A percentile compares a stretch with the other conserved stretches of the same genome.
Evolutionary conservation across 768 basidiomycete genomes (phyloP).

Genomic region (Russula foetens): DNA sequence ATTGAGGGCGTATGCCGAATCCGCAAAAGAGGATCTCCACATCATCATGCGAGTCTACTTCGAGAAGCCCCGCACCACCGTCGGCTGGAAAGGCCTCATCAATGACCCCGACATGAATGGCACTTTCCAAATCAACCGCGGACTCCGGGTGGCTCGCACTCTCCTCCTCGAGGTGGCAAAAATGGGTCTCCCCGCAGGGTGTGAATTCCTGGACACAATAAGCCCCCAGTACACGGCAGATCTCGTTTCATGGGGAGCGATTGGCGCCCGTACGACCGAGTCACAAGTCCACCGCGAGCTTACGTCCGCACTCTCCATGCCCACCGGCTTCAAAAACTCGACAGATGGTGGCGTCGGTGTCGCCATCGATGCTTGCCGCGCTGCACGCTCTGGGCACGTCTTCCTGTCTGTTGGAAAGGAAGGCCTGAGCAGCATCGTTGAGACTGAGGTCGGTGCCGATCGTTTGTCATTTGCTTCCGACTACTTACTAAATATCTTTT

Average conservation of each 20-base stretch:
- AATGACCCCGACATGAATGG: constrained; percentile 95
- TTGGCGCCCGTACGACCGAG: constrained; percentile 89
- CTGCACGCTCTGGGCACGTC: constrained; percentile 84
- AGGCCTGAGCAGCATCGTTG: constrained; percentile 88
- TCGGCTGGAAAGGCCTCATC: constrained; percentile 99
- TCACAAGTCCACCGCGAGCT: constrained; percentile 91
- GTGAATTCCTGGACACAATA: constrained; percentile 86
- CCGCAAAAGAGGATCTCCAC: constrained; percentile 74
- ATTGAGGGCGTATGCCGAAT: constrained; percentile 72
- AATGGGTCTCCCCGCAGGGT: constrained; percentile 88
- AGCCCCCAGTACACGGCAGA: constrained; percentile 90
- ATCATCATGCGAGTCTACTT: constrained; percentile 99
- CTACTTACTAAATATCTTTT: not conserved
- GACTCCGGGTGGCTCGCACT: constrained; percentile 79
- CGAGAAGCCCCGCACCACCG: constrained; percentile 91
- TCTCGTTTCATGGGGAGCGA: constrained; percentile 90
- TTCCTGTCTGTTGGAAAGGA: constrained; percentile 98
- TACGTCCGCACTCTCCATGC: constrained; percentile 83
- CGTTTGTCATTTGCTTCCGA: not conserved
- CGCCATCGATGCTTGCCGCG: constrained; percentile 92
- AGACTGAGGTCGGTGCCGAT: constrained; percentile 60
- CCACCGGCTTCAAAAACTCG: constrained; percentile 97
- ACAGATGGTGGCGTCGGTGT: constrained; percentile 90
- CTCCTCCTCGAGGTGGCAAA: constrained; percentile 85
- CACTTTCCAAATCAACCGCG: constrained; percentile 93